Evolutionary conservation across 139 green algal species (phyloP), one percentile per base, ranked within the genome.

Genomic region (Klebsormidium nitens): DNA sequence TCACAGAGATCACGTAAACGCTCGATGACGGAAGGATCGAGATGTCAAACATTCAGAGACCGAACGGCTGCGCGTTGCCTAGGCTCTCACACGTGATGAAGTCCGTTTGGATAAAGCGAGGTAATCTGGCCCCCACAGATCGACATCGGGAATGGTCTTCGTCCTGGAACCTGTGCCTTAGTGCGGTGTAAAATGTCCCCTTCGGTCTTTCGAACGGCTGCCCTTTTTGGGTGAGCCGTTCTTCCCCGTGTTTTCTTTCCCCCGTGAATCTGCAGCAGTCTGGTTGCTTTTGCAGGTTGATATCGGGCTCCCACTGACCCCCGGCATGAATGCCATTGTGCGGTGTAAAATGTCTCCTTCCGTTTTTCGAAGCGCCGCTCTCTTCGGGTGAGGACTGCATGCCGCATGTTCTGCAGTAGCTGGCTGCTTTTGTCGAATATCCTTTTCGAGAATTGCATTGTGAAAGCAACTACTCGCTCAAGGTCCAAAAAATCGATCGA

Each of bases 241-340:
- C 28, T n/a, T 48, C 19, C 56, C 56, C n/a, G n/a, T n/a, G n/a
- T n/a, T n/a, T n/a, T n/a, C n/a, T n/a, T n/a, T n/a, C n/a, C n/a
- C n/a, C n/a, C n/a, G n/a, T n/a, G n/a, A n/a, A n/a, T n/a, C n/a
- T n/a, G n/a, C n/a, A n/a, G n/a, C n/a, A n/a, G n/a, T n/a, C n/a
- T n/a, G n/a, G n/a, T n/a, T n/a, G n/a, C n/a, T n/a, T n/a, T n/a
- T n/a, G n/a, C n/a, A n/a, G n/a, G n/a, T n/a, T n/a, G 66, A 74
- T 26, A 74, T 74, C 62, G 66, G 66, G 5, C 11, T 74, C 8
- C 59, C 66, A 6, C n/a, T 74, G 32, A 75, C 66, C 11, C 59
- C 66, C n/a, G 66, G 66, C 34, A 74, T 74, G 66, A 46, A 75
- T 29, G 66, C 66, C 63, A 58, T 74, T 11, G 26, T 57, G 31